These are phyloP conservation scores for Paralagenidium karlingii DNA, from an alignment of 352 stramenopile species.

Conservation along the genomic window DNA sequence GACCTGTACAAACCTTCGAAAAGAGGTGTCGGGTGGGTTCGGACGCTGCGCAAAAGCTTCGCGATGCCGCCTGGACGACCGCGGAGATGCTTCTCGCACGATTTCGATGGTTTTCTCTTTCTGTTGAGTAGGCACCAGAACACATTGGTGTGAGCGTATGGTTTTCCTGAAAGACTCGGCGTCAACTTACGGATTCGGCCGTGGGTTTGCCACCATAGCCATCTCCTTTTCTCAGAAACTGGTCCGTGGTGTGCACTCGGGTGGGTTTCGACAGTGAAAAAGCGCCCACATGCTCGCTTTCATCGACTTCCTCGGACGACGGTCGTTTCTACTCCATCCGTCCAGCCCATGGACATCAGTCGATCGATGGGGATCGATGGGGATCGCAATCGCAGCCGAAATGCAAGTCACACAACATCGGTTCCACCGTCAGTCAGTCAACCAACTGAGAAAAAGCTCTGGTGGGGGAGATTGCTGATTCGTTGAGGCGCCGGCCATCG, in stretches of 20 bases:
- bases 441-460: too few relatives aligned
- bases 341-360: too few relatives aligned
- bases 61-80: slow-evolving; percentile 33
- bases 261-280: slow-evolving; percentile 89
- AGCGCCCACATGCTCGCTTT: slow-evolving; percentile 48
- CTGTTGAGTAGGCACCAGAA: slow-evolving; percentile 6
- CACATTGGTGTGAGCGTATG: too few relatives aligned
- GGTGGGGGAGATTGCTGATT: too few relatives aligned
- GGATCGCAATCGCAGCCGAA: too few relatives aligned
- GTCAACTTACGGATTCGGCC: too few relatives aligned
- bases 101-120: slow-evolving; percentile 21
- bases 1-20: slow-evolving; percentile 22
- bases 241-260: slow-evolving; percentile 67
- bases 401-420: too few relatives aligned
- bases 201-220: slow-evolving; percentile 80
- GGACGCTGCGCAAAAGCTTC: slow-evolving; percentile 86
- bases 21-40: slow-evolving; percentile 89
- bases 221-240: slow-evolving; percentile 86
- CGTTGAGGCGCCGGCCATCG: too few relatives aligned
- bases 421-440: too few relatives aligned
- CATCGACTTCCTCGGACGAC: slow-evolving; percentile 58
- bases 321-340: slow-evolving; percentile 54
- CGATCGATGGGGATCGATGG: too few relatives aligned
- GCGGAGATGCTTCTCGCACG: too few relatives aligned
- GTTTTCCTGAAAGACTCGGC: too few relatives aligned